Percentiles rank a stretch among this genome's conserved stretches.
These are phyloP conservation scores for Blastobotrys proliferans DNA, from an alignment of 1,139 yeast species.

Conservation along the genomic window DNA sequence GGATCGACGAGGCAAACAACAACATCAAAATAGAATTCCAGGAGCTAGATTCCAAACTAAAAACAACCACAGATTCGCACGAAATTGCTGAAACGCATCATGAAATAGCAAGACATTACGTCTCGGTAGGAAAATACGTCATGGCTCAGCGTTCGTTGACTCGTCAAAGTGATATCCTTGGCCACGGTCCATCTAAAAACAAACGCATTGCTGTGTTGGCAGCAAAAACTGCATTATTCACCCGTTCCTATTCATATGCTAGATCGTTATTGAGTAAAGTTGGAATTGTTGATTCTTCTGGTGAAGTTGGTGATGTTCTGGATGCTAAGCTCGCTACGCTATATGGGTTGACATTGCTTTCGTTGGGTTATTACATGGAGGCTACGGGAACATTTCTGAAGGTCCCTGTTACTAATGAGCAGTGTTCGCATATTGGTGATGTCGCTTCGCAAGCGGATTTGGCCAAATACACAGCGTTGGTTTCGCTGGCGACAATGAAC, in stretches of 20 bases:
- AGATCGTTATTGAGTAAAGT: conserved; percentile 2
- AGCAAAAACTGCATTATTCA: not conserved
- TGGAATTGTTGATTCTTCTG: not conserved
- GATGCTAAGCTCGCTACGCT: conserved; percentile 3
- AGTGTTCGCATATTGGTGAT: not conserved
- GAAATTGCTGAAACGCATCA: conserved; percentile 7
- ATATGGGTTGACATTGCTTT: conserved; percentile 14
- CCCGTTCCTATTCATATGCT: not conserved
- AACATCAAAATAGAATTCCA: conserved; percentile 3
- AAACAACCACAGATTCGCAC: not conserved
- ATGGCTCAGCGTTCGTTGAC: conserved; percentile 11
- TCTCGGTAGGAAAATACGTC: no score
- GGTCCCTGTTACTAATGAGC: conserved; percentile 5
- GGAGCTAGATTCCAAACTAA: conserved; percentile 6
- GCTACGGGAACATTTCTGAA: conserved; percentile 13
- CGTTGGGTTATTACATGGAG: conserved; percentile 13
- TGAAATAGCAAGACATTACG: conserved; percentile 11
- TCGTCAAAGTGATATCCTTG: not conserved
- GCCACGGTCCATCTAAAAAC: not conserved
- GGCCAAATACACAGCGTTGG: conserved; percentile 23
- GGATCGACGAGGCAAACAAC: conserved; percentile 12
- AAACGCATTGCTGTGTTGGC: no score
- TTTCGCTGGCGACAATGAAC: conserved; percentile 25
- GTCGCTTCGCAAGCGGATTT: conserved; percentile 16
- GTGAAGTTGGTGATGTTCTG: not conserved